phyloP scores from a whole-genome alignment of 257 asterid species.

The Cordia subcordata region DNA sequence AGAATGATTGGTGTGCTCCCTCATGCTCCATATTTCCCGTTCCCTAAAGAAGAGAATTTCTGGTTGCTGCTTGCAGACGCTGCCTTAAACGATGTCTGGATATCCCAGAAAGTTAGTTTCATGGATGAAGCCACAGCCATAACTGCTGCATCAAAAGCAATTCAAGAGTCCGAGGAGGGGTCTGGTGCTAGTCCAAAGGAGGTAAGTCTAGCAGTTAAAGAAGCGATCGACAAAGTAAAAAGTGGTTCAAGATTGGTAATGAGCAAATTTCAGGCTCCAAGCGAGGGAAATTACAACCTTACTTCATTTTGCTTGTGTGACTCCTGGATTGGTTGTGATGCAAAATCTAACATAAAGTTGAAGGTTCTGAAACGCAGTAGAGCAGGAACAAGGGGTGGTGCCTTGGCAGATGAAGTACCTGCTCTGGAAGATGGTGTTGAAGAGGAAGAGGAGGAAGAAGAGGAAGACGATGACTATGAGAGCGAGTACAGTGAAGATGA shows the following conservation, averaged over 20 bases:
- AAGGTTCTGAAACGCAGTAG: conserved; percentile 72
- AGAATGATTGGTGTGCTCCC: conserved; percentile 71
- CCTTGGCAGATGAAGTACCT: conserved; percentile 37
- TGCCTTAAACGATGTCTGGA: conserved; percentile 77
- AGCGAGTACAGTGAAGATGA: conserved; percentile 96
- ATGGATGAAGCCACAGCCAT: conserved; percentile 85
- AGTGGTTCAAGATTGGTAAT: conserved; percentile 40
- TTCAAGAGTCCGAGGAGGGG: conserved; percentile 84
- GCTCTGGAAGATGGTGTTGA: conserved; percentile 75
- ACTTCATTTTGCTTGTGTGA: conserved; percentile 76
- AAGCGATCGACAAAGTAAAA: conserved; percentile 50
- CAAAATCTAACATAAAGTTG: conserved; percentile 55
- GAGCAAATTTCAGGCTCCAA: conserved; percentile 78
- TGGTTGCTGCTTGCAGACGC: conserved; percentile 93
- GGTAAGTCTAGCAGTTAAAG: conserved; percentile 63
- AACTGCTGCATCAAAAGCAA: conserved; percentile 89
- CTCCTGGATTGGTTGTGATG: conserved; percentile 83
- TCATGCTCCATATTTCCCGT: conserved; percentile 80
- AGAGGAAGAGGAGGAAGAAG: conserved; percentile 84
- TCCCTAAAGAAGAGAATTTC: conserved; percentile 79
- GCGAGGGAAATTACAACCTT: conserved; percentile 77
- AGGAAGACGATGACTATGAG: conserved; percentile 83
- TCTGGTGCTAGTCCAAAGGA: conserved; percentile 78
- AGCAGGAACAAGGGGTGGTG: conserved; percentile 37
- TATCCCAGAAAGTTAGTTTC: conserved; percentile 86